Evolutionary conservation across 805 yeast genomes (phyloP), one percentile per base, ranked within the genome.

Genomic region (Ogataea degrootiae): DNA sequence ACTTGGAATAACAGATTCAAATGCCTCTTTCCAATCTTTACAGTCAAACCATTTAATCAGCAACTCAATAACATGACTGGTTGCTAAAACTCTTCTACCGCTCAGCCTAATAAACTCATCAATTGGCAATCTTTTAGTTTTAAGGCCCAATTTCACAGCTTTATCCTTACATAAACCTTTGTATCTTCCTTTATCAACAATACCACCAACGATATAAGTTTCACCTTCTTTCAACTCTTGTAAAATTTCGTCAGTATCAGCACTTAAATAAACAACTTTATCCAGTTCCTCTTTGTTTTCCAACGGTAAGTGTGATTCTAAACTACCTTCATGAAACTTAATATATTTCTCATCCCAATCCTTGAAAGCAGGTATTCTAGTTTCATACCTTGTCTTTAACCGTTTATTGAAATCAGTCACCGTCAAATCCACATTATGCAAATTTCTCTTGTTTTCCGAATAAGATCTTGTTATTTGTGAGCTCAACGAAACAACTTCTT

Each of bases 101-200:
- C 87, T 82, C 44, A 94, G 68, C 54, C 83, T 79, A 48, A 94
- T 86, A 60, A 74, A 88, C 65, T 89, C 88, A 46, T 83, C 95
- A 46, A 92, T 88, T 5, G 99, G 99, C 44, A 92, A 73, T 59
- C 87, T 77, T 22, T 82, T 91, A 2, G 94, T 87, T 38, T 73
- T 64, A 17, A 92, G 72, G 0, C 91, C 89, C 55, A 87, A 67
- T 48, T 73, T 69, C 54, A 82, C 75, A 0, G 98, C 98, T 65
- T 91, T 94, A 53, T 85, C 76, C 42, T 79, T 74, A 64, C 99
- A 92, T 34, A 92, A 66, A 52, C 75, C 73, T 66, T 88, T 87
- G 69, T 90, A 84, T 57, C 98, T 77, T 50, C 95, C 95, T 65
- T 92, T 92, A 65, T 92, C 99, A 3, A 92, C 98, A 47, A 92